phyloP scores from a whole-genome alignment of 768 basidiomycete species.

The Neoboletus magnificus region DNA sequence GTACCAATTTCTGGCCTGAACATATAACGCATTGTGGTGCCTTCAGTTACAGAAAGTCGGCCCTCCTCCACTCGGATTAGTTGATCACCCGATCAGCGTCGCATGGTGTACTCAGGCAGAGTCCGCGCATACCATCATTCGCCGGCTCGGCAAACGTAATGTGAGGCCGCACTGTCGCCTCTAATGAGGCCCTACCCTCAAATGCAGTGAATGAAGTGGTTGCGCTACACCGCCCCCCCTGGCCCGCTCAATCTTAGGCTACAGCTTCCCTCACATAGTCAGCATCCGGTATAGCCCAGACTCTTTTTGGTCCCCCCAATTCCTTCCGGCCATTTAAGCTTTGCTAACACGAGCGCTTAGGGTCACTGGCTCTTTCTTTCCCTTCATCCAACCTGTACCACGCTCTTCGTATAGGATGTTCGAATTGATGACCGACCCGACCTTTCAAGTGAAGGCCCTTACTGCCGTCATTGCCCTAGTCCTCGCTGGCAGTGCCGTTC shows the following conservation, averaged over 20 bases:
- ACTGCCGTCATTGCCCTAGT: conserved; percentile 17
- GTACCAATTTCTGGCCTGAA: no score
- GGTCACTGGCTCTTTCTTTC: neutral
- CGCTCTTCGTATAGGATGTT: conserved; percentile 5
- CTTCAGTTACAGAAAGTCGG: no score
- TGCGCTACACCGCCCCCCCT: neutral
- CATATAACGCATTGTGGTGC: no score
- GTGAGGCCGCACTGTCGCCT: neutral
- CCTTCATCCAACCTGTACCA: neutral
- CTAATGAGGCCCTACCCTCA: neutral
- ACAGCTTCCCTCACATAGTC: neutral
- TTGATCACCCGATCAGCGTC: neutral
- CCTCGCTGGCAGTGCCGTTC: conserved; percentile 11
- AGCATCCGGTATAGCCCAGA: neutral
- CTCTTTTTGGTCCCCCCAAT: neutral
- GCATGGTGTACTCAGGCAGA: neutral
- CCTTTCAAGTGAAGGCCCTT: conserved; percentile 16
- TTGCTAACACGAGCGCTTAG: neutral
- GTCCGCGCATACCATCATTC: neutral
- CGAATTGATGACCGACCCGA: neutral
- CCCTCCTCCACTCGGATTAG: no score
- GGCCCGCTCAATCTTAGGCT: neutral
- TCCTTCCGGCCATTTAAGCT: conserved; percentile 13
- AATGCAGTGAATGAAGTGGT: neutral
- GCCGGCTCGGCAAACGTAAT: neutral